phyloP scores from a whole-genome alignment of 345 rosid genomes.

The Gossypioides kirkii region DNA sequence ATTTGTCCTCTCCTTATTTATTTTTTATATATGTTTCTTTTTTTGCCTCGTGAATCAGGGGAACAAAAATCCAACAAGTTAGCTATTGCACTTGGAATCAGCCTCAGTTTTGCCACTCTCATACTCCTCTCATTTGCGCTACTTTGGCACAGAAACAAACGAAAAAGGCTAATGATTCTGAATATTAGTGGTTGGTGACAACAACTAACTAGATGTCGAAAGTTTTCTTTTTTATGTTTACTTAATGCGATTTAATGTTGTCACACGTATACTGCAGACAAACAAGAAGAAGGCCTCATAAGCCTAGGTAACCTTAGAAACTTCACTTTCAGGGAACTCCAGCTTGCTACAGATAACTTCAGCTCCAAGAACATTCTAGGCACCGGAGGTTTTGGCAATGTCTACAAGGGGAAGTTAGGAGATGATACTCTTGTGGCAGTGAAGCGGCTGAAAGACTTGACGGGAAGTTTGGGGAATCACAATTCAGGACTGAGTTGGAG shows the following conservation, averaged over 20 bases:
- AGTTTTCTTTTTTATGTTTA: not conserved
- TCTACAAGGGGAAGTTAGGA: slow-evolving; percentile 80
- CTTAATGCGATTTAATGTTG: not conserved
- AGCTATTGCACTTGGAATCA: slow-evolving; percentile 64
- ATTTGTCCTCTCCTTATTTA: not conserved
- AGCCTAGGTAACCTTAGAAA: slow-evolving; percentile 73
- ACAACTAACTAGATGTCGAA: not conserved
- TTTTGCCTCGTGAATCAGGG: slow-evolving; percentile 23
- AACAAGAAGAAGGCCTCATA: slow-evolving; percentile 58
- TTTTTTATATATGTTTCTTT: not conserved
- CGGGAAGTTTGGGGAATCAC: slow-evolving; percentile 76
- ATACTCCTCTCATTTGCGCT: slow-evolving; percentile 43
- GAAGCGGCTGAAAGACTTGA: slow-evolving; percentile 72
- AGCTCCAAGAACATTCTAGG: slow-evolving; percentile 80
- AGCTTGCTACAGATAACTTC: slow-evolving; percentile 72
- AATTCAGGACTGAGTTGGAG: slow-evolving; percentile 86
- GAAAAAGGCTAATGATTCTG: slow-evolving; percentile 33
- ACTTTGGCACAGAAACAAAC: slow-evolving; percentile 54
- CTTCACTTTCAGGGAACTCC: slow-evolving; percentile 87
- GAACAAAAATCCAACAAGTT: slow-evolving; percentile 56
- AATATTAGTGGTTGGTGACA: slow-evolving; percentile 47
- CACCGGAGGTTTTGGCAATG: slow-evolving; percentile 91
- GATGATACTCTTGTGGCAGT: slow-evolving; percentile 75
- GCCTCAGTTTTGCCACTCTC: slow-evolving; percentile 49
- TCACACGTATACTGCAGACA: slow-evolving; percentile 37